Conservation (phyloP, 768 basidiomycete species). For the Cystofilobasidium capitatum region DNA sequence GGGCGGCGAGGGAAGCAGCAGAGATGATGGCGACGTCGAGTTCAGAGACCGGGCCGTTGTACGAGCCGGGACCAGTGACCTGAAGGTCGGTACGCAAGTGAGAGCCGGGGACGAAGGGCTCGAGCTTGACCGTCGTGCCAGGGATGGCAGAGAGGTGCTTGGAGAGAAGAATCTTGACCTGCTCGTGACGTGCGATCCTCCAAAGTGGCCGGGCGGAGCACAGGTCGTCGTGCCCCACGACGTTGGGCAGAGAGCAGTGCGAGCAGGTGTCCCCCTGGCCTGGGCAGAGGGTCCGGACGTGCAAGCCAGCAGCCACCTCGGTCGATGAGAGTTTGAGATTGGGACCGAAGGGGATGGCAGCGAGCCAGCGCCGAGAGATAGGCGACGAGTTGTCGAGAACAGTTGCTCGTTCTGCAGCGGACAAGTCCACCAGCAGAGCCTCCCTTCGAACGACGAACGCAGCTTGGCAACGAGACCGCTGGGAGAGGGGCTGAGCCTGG, state of each 20-base stretch:
- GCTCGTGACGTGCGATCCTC: not conserved
- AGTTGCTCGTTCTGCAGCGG: too few species aligned
- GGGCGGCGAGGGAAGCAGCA: not conserved
- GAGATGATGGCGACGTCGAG: not conserved
- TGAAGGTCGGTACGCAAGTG: not conserved
- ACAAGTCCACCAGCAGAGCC: too few species aligned
- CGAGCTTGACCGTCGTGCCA: constrained; percentile 1
- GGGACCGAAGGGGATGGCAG: not conserved
- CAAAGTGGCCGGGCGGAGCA: not conserved
- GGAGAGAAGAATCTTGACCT: not conserved
- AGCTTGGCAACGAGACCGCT: too few species aligned
- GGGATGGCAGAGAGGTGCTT: not conserved
- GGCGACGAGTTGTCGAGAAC: not conserved
- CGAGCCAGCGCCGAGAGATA: not conserved
- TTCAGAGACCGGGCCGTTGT: not conserved
- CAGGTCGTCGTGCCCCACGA: not conserved
- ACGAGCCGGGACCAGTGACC: not conserved
- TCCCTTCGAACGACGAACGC: too few species aligned
- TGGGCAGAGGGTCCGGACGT: constrained; percentile 1
- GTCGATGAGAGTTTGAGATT: not conserved
- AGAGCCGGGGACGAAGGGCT: not conserved
- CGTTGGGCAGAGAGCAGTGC: not conserved
- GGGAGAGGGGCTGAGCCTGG: too few species aligned
- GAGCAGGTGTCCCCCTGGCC: not conserved
- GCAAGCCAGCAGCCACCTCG: not conserved